Evolutionary conservation across 345 rosid species (phyloP).

Genomic region (Sonneratia alba): DNA sequence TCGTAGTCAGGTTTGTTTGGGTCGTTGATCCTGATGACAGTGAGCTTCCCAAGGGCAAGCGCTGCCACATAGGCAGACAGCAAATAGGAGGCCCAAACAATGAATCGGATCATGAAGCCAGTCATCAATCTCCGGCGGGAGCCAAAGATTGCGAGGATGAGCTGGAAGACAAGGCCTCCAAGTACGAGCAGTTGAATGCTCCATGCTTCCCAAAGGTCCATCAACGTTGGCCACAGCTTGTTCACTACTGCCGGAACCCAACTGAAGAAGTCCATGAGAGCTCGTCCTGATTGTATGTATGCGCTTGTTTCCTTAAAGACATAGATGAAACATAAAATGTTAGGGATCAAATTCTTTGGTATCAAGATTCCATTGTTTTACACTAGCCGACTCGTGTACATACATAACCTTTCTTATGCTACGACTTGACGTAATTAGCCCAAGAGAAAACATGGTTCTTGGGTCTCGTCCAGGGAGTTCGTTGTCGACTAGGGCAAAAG

Average conservation of each 20-base stretch:
- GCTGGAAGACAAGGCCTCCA: constrained; percentile 7
- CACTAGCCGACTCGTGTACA: too few species aligned
- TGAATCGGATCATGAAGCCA: neutral
- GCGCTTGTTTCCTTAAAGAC: too few species aligned
- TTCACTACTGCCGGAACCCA: neutral
- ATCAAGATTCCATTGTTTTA: too few species aligned
- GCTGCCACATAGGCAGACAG: constrained; percentile 11
- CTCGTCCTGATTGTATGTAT: too few species aligned
- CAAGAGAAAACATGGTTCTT: too few species aligned
- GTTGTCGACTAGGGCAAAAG: too few species aligned
- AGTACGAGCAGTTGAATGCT: constrained; percentile 13
- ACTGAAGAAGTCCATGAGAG: neutral
- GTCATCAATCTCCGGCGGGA: constrained; percentile 14
- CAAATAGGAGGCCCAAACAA: constrained; percentile 13
- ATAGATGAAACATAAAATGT: too few species aligned
- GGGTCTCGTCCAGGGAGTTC: too few species aligned
- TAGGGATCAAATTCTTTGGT: too few species aligned
- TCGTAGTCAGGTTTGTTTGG: neutral
- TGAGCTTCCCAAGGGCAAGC: constrained; percentile 19
- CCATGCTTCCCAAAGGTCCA: constrained; percentile 14
- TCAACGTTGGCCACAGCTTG: constrained; percentile 7
- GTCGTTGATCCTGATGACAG: neutral
- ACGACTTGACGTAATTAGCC: too few species aligned
- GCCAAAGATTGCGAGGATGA: constrained; percentile 13
- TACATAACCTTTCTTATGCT: too few species aligned